phyloP scores from a whole-genome alignment of 2,329 filamentous ascomycete species.

The Aphanocladium album region DNA sequence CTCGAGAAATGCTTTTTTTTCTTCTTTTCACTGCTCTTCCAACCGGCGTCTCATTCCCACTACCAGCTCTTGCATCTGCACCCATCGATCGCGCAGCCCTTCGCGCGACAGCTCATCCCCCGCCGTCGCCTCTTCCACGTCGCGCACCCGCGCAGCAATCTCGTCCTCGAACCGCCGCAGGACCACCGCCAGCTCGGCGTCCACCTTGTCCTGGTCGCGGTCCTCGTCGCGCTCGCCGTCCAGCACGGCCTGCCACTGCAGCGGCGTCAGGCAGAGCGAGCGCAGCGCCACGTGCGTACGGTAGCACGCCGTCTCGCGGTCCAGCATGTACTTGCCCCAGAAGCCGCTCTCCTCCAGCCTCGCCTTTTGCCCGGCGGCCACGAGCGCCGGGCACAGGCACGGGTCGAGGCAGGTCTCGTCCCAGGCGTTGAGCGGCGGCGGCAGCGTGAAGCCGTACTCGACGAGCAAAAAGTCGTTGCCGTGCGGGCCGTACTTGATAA shows the following conservation, averaged over 20 bases:
- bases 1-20: no score
- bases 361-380: slow-evolving; percentile 30
- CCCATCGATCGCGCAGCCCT: slow-evolving; percentile 25
- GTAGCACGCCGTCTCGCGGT: slow-evolving; percentile 47
- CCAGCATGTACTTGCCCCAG: slow-evolving; percentile 47
- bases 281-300: slow-evolving; percentile 51
- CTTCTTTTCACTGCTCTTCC: slow-evolving; percentile 14
- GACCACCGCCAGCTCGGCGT: slow-evolving; percentile 32
- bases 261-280: slow-evolving; percentile 27
- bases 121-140: slow-evolving; percentile 25
- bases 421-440: slow-evolving; percentile 41
- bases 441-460: slow-evolving; percentile 56
- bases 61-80: slow-evolving; percentile 33
- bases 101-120: slow-evolving; percentile 19
- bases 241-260: slow-evolving; percentile 40
- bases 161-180: slow-evolving; percentile 32
- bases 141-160: slow-evolving; percentile 25
- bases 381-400: slow-evolving; percentile 34
- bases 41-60: slow-evolving; percentile 24
- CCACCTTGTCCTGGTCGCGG: slow-evolving; percentile 35
- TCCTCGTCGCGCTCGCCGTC: slow-evolving; percentile 43
- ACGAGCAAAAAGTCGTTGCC: slow-evolving; percentile 65
- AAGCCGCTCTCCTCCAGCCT: slow-evolving; percentile 43
- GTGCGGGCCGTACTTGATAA: slow-evolving; percentile 64
- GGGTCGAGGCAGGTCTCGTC: slow-evolving; percentile 47